Conservation (phyloP, 495 filamentous ascomycete species). For the Lasiosphaeria ovina region DNA sequence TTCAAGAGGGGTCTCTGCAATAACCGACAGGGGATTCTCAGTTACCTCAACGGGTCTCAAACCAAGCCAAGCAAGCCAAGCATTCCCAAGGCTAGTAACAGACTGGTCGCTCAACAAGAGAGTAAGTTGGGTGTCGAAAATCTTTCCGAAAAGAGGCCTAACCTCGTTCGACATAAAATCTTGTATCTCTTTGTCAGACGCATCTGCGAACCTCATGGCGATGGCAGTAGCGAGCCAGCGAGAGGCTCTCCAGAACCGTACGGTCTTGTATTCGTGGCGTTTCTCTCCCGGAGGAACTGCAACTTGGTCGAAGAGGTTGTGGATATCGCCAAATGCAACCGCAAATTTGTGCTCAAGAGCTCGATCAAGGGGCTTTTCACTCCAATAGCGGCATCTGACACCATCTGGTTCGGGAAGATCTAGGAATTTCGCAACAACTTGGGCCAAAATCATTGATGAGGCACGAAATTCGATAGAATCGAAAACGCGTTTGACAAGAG, state of each 20-base stretch:
- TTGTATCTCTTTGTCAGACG: constrained; percentile 8
- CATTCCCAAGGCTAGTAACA: not conserved
- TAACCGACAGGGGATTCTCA: too few species aligned
- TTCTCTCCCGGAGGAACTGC: constrained; percentile 26
- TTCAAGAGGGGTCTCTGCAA: too few species aligned
- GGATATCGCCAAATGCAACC: constrained; percentile 14
- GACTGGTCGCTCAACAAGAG: constrained; percentile 7
- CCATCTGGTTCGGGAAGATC: constrained; percentile 23
- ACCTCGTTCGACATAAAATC: constrained; percentile 16
- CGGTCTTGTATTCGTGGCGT: constrained; percentile 22
- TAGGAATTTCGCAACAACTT: constrained; percentile 29
- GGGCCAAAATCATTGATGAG: constrained; percentile 31
- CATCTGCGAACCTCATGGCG: constrained; percentile 14
- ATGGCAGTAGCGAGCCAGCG: constrained; percentile 27
- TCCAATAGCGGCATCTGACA: constrained; percentile 27
- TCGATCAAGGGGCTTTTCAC: constrained; percentile 2
- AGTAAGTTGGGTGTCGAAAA: constrained; percentile 6
- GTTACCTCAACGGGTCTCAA: too few species aligned
- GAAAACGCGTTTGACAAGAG: constrained; percentile 32
- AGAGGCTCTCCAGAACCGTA: constrained; percentile 22
- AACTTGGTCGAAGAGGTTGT: constrained; percentile 19
- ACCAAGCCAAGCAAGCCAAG: constrained; percentile 5
- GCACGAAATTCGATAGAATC: constrained; percentile 37
- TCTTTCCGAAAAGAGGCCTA: constrained; percentile 4
- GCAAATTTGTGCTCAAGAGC: constrained; percentile 20